Evolutionary conservation across 2,329 filamentous ascomycete species (phyloP).

Genomic region (Ceratocystis eucalypticola): DNA sequence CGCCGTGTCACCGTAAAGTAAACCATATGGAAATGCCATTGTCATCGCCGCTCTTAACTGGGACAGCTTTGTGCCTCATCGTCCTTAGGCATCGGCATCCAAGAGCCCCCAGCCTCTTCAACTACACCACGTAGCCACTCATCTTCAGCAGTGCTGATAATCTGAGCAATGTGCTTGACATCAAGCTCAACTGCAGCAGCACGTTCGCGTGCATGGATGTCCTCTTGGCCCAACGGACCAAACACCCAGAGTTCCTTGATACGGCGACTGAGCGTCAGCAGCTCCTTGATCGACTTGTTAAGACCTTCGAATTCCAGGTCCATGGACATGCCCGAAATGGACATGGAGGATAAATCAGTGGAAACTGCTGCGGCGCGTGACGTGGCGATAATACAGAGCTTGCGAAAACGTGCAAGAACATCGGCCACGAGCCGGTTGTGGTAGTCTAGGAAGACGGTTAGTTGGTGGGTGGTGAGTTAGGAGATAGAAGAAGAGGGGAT

Average conservation of each 20-base stretch:
- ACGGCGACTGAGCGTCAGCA: slow-evolving; percentile 32
- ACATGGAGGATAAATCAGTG: slow-evolving; percentile 31
- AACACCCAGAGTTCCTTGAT: slow-evolving; percentile 37
- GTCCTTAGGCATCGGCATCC: slow-evolving; percentile 25
- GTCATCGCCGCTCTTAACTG: not conserved
- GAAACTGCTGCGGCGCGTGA: slow-evolving; percentile 28
- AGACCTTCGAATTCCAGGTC: slow-evolving; percentile 35
- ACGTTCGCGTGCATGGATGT: slow-evolving; percentile 26
- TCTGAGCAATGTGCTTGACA: slow-evolving; percentile 10
- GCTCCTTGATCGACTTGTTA: slow-evolving; percentile 33
- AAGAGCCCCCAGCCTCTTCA: slow-evolving; percentile 27
- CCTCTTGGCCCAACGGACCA: slow-evolving; percentile 30
- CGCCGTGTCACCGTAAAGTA: not conserved
- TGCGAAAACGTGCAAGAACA: slow-evolving; percentile 33
- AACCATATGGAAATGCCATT: too few species aligned
- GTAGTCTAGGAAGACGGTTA: slow-evolving; percentile 26
- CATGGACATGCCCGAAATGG: slow-evolving; percentile 33
- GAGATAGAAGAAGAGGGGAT: not conserved
- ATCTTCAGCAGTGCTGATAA: slow-evolving; percentile 26
- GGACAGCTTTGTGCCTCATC: not conserved
- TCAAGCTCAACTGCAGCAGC: slow-evolving; percentile 23
- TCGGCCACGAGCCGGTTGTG: slow-evolving; percentile 35
- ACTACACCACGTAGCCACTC: slow-evolving; percentile 27
- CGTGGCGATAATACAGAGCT: slow-evolving; percentile 33
- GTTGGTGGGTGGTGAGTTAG: slow-evolving; percentile 7